A percentile compares a stretch with the other conserved stretches of the same genome.
These are phyloP conservation scores for Rhizopogon vulgaris DNA, from an alignment of 768 basidiomycete genomes.

Conservation along the genomic window DNA sequence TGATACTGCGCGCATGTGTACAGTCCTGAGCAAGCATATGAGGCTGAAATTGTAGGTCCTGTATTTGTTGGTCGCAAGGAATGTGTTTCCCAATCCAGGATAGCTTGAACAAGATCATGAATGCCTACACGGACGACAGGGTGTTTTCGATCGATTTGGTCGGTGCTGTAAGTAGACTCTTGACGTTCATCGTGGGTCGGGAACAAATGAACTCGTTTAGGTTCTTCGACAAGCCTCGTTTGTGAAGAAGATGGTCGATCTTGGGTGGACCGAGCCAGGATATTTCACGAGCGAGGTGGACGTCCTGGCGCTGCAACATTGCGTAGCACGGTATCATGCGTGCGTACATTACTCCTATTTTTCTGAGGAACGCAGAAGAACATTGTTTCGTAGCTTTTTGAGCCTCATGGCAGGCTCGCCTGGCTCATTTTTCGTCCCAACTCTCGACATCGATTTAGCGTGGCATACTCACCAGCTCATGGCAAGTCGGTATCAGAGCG, in stretches of 20 bases:
- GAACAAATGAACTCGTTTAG: conserved; percentile 15
- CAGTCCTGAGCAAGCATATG: conserved; percentile 5
- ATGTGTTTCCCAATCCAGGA: background rate
- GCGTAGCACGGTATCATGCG: conserved; percentile 53
- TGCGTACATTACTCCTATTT: conserved; percentile 17
- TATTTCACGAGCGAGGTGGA: conserved; percentile 34
- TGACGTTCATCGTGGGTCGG: background rate
- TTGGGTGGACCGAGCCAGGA: conserved; percentile 42
- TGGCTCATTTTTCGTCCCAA: conserved; percentile 44
- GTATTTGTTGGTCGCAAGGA: background rate
- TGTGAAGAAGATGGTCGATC: conserved; percentile 44
- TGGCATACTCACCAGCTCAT: conserved; percentile 70
- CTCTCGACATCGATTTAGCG: conserved; percentile 62
- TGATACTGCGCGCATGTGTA: conserved; percentile 4
- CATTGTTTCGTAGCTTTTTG: conserved; percentile 34
- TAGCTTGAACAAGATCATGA: conserved; percentile 33
- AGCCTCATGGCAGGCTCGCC: conserved; percentile 44
- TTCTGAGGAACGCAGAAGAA: no score
- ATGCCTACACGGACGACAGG: conserved; percentile 44
- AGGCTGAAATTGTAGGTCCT: conserved; percentile 16
- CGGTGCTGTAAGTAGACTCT: conserved; percentile 38
- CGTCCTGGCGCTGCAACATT: conserved; percentile 39
- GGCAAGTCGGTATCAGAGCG: conserved; percentile 32
- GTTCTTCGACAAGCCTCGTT: conserved; percentile 53
- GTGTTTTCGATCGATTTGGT: conserved; percentile 50